These are phyloP conservation scores for Bacidia gigantensis DNA, from an alignment of 495 filamentous ascomycete species.

Conservation along the genomic window DNA sequence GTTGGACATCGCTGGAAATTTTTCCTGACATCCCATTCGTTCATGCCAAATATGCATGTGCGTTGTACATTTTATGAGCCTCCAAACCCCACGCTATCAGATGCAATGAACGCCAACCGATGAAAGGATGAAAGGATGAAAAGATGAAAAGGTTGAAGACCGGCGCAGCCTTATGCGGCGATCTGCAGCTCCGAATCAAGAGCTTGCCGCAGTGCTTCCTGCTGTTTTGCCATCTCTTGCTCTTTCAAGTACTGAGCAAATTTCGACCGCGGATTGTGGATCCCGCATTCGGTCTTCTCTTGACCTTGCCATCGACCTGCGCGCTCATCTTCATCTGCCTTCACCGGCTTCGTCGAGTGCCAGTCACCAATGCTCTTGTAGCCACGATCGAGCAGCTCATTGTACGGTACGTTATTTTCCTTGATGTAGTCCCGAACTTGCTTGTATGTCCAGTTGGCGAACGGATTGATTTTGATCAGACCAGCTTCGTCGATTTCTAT, in stretches of 20 bases:
- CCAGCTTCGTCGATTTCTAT: constrained; percentile 87
- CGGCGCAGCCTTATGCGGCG: constrained; percentile 3
- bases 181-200: constrained; percentile 21
- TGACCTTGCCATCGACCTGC: constrained; percentile 93
- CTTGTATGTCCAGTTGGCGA: constrained; percentile 87
- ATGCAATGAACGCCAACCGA: constrained; percentile 6
- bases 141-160: too few relatives aligned
- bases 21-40: not conserved
- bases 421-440: constrained; percentile 80
- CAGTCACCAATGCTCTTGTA: constrained; percentile 98
- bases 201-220: constrained; percentile 39
- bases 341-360: constrained; percentile 88
- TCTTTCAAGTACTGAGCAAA: constrained; percentile 75
- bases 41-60: not conserved
- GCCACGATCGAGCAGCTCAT: constrained; percentile 72
- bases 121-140: too few relatives aligned
- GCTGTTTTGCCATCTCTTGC: constrained; percentile 57
- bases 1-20: too few relatives aligned
- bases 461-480: constrained; percentile 94
- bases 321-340: constrained; percentile 88
- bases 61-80: not conserved
- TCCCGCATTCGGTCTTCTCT: constrained; percentile 91
- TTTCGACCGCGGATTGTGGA: constrained; percentile 89
- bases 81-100: not conserved
- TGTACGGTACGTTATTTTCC: constrained; percentile 83